Percentiles rank a stretch among this genome's conserved stretches.
phyloP scores from a whole-genome alignment of 352 stramenopile species.

The Pythium insidiosum region DNA sequence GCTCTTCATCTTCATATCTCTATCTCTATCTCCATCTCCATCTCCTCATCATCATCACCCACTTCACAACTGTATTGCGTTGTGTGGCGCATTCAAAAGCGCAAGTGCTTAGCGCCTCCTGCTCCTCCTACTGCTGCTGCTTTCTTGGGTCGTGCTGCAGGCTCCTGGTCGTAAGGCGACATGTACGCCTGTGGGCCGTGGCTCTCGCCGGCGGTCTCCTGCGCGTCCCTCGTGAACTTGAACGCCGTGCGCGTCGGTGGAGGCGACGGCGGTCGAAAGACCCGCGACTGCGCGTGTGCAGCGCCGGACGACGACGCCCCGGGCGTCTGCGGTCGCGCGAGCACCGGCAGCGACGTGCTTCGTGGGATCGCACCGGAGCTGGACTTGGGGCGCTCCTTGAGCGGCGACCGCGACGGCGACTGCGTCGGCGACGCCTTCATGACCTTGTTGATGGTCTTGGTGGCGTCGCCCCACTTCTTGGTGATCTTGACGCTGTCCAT shows the following conservation, averaged over 20 bases:
- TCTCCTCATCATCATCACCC: too few species aligned
- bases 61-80: too few species aligned
- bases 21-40: too few species aligned
- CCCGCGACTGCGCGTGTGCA: slow-evolving; percentile 22
- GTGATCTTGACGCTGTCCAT: slow-evolving; percentile 88
- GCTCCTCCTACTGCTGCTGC: too few species aligned
- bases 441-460: slow-evolving; percentile 71
- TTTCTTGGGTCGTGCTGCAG: slow-evolving; percentile 43
- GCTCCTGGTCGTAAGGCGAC: slow-evolving; percentile 60
- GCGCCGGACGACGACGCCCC: slow-evolving; percentile 14
- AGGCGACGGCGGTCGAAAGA: slow-evolving; percentile 48
- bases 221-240: slow-evolving; percentile 63
- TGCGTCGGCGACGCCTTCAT: slow-evolving; percentile 31
- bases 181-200: slow-evolving; percentile 41
- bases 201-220: slow-evolving; percentile 19
- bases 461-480: slow-evolving; percentile 80
- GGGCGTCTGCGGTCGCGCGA: slow-evolving; percentile 16
- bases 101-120: slow-evolving; percentile 14
- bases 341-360: slow-evolving; percentile 37
- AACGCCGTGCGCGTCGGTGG: slow-evolving; percentile 62
- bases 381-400: slow-evolving; percentile 35
- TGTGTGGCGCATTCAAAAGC: too few species aligned
- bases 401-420: slow-evolving; percentile 28
- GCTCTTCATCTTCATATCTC: too few species aligned
- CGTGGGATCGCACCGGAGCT: slow-evolving; percentile 31